phyloP scores from a whole-genome alignment of 2,329 filamentous ascomycete genomes.

The Zopfia rhizophila region DNA sequence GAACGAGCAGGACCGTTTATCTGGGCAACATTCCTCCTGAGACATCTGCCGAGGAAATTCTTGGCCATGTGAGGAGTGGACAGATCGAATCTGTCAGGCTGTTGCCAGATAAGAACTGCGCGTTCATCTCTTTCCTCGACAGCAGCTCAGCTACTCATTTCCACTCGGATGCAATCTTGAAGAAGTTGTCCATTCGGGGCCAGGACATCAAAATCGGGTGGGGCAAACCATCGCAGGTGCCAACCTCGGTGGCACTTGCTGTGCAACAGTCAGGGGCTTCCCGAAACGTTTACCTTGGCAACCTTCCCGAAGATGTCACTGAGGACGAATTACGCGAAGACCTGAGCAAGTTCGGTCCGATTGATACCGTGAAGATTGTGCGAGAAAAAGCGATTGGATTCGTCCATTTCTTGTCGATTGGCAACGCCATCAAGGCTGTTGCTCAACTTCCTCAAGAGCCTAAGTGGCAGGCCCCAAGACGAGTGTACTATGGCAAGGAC shows the following conservation, averaged over 20 bases:
- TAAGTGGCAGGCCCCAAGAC: slow-evolving; percentile 94
- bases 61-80: slow-evolving; percentile 94
- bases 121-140: slow-evolving; percentile 98
- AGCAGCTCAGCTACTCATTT: slow-evolving; percentile 98
- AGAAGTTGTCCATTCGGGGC: slow-evolving; percentile 97
- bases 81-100: slow-evolving; percentile 99
- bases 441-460: slow-evolving; percentile 94
- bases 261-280: slow-evolving; percentile 98
- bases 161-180: slow-evolving; percentile 99
- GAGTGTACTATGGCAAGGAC: slow-evolving; percentile 99
- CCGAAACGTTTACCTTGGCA: slow-evolving; percentile 95
- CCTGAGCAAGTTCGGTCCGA: slow-evolving; percentile 92
- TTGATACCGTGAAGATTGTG: slow-evolving; percentile 98
- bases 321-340: slow-evolving; percentile 96
- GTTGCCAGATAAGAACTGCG: slow-evolving; percentile 98
- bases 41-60: slow-evolving; percentile 94
- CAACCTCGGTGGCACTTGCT: slow-evolving; percentile 94
- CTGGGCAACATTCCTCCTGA: slow-evolving; percentile 98
- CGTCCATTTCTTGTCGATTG: slow-evolving; percentile 96
- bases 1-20: slow-evolving; percentile 96
- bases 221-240: slow-evolving; percentile 98
- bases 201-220: slow-evolving; percentile 99
- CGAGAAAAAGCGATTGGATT: slow-evolving; percentile 98
- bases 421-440: slow-evolving; percentile 98
- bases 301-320: slow-evolving; percentile 86